Base-by-base conservation (phyloP, 768 basidiomycete species). In the Mycena pura region DNA sequence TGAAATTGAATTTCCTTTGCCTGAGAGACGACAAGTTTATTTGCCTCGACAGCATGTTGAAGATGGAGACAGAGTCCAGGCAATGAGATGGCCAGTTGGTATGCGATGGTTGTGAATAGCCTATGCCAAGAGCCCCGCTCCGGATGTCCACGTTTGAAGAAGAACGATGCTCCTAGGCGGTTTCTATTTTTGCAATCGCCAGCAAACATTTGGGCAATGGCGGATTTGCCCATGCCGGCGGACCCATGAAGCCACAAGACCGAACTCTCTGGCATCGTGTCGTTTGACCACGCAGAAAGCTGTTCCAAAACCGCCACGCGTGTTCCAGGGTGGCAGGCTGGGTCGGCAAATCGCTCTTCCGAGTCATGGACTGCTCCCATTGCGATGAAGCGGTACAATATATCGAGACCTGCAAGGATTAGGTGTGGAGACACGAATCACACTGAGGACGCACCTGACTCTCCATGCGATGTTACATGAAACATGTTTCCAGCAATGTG, bases 161-260 rank as follows among this genome's bases (percentile, higher is more conserved):
- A 77, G 66, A 77, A 76, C 43, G 71, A 69, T 0, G 70, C 74
- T 22, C 68, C 73, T 3, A 77, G 66, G 14, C 11, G 47, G 34
- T 47, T 55, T 29, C 17, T 25, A 31, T 46, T 58, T 55, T 29
- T 66, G 44, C 69, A 63, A 13, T 32, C 9, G 21, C 64, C 60
- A 2, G 68, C 63, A 9, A 70, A 31, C 6, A 67, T 63, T 34
- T 68, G 69, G 3, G 62, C 65, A 21, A 70, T 57, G 15, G 69
- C 65, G n/a, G 67, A 65, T 39, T 70, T 71, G 3, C 70, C 69
- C n/a, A 62, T 46, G 5, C 70, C 69, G 3, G 69, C 70, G 3
- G 64, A 51, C 29, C 70, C 67, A 31, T 65, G 31, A 8, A 69
- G 52, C 70, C 70, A 71, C 17, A 64, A 41, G 8, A 69, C 31